Evolutionary conservation across 192 early-diverging fungal species (phyloP).

Genomic region (Mortierella antarctica): DNA sequence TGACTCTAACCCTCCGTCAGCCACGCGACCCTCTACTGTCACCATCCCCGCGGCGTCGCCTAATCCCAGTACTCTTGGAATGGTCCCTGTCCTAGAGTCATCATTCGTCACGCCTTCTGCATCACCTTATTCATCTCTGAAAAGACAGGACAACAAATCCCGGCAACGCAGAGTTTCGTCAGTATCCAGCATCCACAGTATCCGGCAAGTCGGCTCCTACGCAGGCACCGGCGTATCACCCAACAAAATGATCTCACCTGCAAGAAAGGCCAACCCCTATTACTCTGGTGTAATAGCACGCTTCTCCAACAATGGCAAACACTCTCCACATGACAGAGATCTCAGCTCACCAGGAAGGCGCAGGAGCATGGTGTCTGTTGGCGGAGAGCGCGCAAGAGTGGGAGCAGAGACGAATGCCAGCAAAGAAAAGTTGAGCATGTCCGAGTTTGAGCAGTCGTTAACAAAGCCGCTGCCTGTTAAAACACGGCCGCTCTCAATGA

Average conservation of each 20-base stretch:
- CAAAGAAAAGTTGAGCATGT: slow-evolving; percentile 7
- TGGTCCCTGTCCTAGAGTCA: slow-evolving; percentile 6
- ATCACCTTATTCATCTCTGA: slow-evolving; percentile 1
- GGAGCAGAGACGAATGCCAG: slow-evolving; percentile 21
- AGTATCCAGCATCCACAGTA: slow-evolving; percentile 49
- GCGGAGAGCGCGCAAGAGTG: slow-evolving; percentile 27
- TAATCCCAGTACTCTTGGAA: neutral
- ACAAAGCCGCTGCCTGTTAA: neutral
- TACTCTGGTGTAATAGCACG: slow-evolving; percentile 46
- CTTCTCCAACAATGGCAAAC: slow-evolving; percentile 30
- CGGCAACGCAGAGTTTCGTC: slow-evolving; percentile 51
- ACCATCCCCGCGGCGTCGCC: slow-evolving; percentile 8
- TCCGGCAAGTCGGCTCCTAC: slow-evolving; percentile 46
- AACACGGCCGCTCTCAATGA: slow-evolving; percentile 4
- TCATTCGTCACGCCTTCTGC: slow-evolving; percentile 11
- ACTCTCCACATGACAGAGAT: slow-evolving; percentile 39
- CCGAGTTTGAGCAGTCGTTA: neutral
- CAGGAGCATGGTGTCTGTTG: slow-evolving; percentile 22
- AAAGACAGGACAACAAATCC: slow-evolving; percentile 15
- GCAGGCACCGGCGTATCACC: slow-evolving; percentile 20
- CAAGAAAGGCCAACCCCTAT: slow-evolving; percentile 46
- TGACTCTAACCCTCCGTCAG: neutral
- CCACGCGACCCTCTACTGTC: neutral
- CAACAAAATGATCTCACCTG: slow-evolving; percentile 41
- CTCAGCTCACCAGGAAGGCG: slow-evolving; percentile 24